Evolutionary conservation across 2,329 filamentous ascomycete genomes (phyloP), one percentile per base, ranked within the genome.

Genomic region (Hymenoscyphus infarciens): DNA sequence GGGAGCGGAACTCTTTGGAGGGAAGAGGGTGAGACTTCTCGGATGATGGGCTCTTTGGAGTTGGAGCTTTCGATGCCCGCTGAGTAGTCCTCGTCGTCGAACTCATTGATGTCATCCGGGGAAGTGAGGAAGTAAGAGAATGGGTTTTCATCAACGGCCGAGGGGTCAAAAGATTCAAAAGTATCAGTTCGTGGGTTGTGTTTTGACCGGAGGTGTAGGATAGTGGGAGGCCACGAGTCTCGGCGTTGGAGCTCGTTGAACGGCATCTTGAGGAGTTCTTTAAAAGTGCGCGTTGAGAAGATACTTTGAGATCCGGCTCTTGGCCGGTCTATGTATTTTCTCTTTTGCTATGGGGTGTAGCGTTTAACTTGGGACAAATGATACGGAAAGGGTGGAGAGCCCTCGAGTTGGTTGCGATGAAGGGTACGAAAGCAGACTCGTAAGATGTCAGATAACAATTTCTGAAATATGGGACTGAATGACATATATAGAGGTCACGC

Each of bases 141-240:
- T 3, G 73, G 73, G 61, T 75, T 68, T 10, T 71, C 71, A 53
- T 75, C 73, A 33, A 74, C 74, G 2, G 58, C 55, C n/a, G 68
- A 64, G 10, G 64, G 56, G 4, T 68, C 63, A n/a, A 58, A 62
- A 8, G 60, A 57, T 8, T 68, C 63, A 33, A 58, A 62, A 10
- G 60, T 61, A 35, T 62, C 60, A 31, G 42, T 57, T 27, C 42
- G 13, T 3, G 69, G 64, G 19, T 64, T 22, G 7, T 70, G 64
- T n/a, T 63, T 59, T 13, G 64, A 63, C 13, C 58, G 55, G 38
- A 75, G 49, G 33, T 67, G 71, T 11, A 74, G 55, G 16, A 74
- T 70, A 15, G 73, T 74, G 42, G 73, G 73, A 25, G 73, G 73
- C 72, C 72, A 75, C 4, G 73, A 74, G 63, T 74, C 73, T 6